Evolutionary conservation across 2,329 filamentous ascomycete species (phyloP), one percentile per base, ranked within the genome.

Genomic region (Aureobasidium leucospermi): DNA sequence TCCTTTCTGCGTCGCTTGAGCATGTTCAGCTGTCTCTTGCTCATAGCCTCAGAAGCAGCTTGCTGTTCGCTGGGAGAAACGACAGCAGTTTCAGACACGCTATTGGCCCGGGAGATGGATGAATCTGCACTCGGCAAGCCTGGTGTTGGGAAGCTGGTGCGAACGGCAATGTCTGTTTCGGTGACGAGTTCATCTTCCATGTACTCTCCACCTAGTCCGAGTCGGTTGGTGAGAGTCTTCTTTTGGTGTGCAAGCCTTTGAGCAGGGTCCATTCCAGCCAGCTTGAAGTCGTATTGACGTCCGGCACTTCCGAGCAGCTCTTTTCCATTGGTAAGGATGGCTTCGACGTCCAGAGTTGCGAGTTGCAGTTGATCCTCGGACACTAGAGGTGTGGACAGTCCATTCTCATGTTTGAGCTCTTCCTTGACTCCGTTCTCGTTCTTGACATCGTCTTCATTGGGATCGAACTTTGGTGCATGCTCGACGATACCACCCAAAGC

Each of bases 401-500:
- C 64, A 10, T 73, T 81, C 68, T 88, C 85, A 64, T 84, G 80
- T 69, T 88, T 88, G 61, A 84, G 71, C 5, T 11, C 36, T 23
- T 63, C 70, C 60, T 74, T 66, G 23, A 64, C 52, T 29, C 70
- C 69, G 62, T 73, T 64, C 42, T 81, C 78, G 57, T 80, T 74
- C 67, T 80, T 80, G 29, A 70, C 64, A 65, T 93, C 89, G 61
- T 85, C 86, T 19, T 81, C 81, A 69, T 96, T 97, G 0, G 94
- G 95, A 67, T 97, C 91, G 71, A 94, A 96, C 46, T 82, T 77
- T 58, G 90, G 85, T 0, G 92, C 90, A 78, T 97, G 89, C 61
- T 93, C 87, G 63, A 96, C 86, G 65, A 99, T 97, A 68, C 93
- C 91, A 61, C 93, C 93, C 61, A 99, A 87, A 19, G 94, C 94